phyloP scores from a whole-genome alignment of 2,329 filamentous ascomycete genomes.

The Colletotrichum gigasporum region DNA sequence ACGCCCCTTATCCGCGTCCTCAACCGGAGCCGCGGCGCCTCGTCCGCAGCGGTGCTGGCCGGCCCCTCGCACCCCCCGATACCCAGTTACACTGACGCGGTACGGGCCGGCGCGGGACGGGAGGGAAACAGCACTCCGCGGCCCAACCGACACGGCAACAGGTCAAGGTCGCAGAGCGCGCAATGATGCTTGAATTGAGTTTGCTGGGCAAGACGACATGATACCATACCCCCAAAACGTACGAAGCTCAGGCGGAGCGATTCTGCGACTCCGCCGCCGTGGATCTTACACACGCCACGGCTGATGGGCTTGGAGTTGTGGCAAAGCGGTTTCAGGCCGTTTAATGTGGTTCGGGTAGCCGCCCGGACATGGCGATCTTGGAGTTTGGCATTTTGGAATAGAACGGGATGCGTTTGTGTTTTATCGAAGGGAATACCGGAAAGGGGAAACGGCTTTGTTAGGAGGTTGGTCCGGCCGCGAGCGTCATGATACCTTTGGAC shows the following conservation, averaged over 20 bases:
- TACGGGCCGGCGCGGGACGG: constrained; percentile 62
- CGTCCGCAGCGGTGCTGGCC: constrained; percentile 51
- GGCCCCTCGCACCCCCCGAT: constrained; percentile 70
- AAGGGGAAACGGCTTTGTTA: constrained; percentile 2
- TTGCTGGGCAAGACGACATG: constrained; percentile 31
- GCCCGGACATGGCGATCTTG: constrained; percentile 20
- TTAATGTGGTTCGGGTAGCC: constrained; percentile 16
- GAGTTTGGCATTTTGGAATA: constrained; percentile 32
- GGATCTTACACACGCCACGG: not conserved
- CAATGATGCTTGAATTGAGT: constrained; percentile 26
- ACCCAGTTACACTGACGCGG: constrained; percentile 83
- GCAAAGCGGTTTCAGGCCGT: constrained; percentile 12
- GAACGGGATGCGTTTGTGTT: constrained; percentile 23
- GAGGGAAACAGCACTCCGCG: constrained; percentile 51
- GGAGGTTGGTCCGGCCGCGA: constrained; percentile 25
- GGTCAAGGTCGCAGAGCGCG: constrained; percentile 33
- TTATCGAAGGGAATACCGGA: constrained; percentile 5
- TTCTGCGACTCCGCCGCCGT: not conserved
- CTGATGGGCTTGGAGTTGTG: constrained; percentile 15
- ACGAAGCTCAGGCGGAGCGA: not conserved
- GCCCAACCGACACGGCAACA: constrained; percentile 22
- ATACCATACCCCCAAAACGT: constrained; percentile 14
- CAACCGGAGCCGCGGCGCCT: constrained; percentile 61
- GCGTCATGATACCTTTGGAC: constrained; percentile 33
- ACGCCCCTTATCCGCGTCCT: constrained; percentile 61